Evolutionary conservation across 1,284 basidiomycete genomes (phyloP), one percentile per base, ranked within the genome.

Genomic region (Pseudozyma pruni): DNA sequence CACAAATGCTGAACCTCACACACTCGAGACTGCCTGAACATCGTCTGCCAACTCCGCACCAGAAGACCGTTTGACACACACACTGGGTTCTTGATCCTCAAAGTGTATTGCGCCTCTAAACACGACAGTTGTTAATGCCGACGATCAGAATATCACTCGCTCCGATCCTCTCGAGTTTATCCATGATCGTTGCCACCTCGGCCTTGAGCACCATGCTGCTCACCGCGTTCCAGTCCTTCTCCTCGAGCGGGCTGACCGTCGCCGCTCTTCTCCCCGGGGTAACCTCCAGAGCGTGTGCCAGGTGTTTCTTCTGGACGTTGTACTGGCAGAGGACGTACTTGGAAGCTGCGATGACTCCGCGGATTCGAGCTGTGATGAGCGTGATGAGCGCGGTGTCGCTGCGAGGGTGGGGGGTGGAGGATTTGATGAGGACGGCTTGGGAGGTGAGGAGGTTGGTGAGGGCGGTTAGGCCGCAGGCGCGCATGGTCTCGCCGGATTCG

Each of bases 401-500:
- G 3, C 89, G 85, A 0, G 87, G 86, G 83, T 92, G 89, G 0
- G 88, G 87, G 8, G 84, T 86, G n/a, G 79, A 74, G 1, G 94
- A 92, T 62, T 89, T 90, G 86, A 99, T 97, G 41, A 99, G 88
- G 50, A 97, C 92, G 3, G 95, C 95, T 85, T 99, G 91, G 0
- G 93, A 92, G 41, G 88, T 83, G 54, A 98, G 88, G 14, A 98
- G 84, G 40, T 90, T 90, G 23, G 50, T 48, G 79, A 98, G 96
- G 29, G 94, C 89, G 83, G 92, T 91, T 51, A 99, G 86, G 43
- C 95, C 95, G 2, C 94, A 95, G 22, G 95, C 96, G 38, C 95
- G 92, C 96, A 99, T 99, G 2, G 95, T 99, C 79, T 98, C 96
- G 27, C 95, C 95, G n/a, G 93, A 96, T 84, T 98, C 95, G 45